Base-by-base conservation (phyloP, 1,284 basidiomycete species). In the Sporisorium scitamineum region DNA sequence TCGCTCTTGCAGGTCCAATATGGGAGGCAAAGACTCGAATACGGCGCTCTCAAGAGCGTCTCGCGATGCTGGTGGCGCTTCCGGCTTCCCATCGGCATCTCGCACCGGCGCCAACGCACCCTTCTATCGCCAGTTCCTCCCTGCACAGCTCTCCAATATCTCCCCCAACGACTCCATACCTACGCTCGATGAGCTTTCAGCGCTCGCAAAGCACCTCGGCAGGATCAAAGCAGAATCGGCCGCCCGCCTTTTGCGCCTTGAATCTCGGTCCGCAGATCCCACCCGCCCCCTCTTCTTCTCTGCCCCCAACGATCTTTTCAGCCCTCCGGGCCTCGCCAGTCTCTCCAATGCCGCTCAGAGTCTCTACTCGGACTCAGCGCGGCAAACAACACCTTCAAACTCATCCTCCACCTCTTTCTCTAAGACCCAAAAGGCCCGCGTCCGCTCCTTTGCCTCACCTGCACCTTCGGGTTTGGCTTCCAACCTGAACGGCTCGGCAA, bases 91-190 rank as follows among this genome's bases (percentile, higher is more conserved):
- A 5, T 44, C 62, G 4, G 39, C 55, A 16, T 41, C 63, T 24
- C 63, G 69, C 9, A 16, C 55, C 32, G 48, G 54, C 47, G 41
- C 20, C 24, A 56, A 20, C 44, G 52, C 44, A 3, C 75, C 75
- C 9, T 77, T 74, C 55, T 77, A 77, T 44, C 75, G 75, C 22
- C 75, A 74, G n/a, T 77, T 77, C n/a, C 64, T 77, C 2, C 75
- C 75, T 0, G 39, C 60, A 5, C 70, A 70, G 61, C 70, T 74
- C 11, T 65, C 70, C 51, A 65, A 69, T 20, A 74, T 73, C 54
- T 65, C 65, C 3, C 41, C 70, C 31, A 70, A 68, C 20, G 75
- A 77, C 44, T 29, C 75, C 16, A 77, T 77, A 52, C 75, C 75
- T 0, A 56, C 75, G 11, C 70, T 77, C 26, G 75, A 77, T n/a